Evolutionary conservation across 306 rosid genomes (phyloP).

Genomic region (Acmispon strigosus): DNA sequence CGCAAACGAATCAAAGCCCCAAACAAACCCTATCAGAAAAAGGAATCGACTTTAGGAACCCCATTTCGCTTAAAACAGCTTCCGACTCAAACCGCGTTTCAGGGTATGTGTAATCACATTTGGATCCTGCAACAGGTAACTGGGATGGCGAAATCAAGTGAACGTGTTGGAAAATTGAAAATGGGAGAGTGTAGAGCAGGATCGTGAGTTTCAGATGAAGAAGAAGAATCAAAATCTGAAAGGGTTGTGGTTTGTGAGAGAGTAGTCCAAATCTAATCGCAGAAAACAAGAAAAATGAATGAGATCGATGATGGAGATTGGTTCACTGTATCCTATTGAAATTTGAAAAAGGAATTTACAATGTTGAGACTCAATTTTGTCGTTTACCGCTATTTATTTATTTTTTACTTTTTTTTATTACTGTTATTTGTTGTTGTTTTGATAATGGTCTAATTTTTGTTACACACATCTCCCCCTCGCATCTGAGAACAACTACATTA

Average conservation of each 20-base stretch:
- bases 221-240: background rate
- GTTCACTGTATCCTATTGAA: too few species aligned
- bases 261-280: background rate
- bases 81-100: background rate
- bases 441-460: background rate
- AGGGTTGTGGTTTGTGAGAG: background rate
- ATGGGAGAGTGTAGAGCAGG: background rate
- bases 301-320: background rate
- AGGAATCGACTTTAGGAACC: too few species aligned
- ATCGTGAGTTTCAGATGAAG: background rate
- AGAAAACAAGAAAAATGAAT: background rate
- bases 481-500: too few species aligned
- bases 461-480: too few species aligned
- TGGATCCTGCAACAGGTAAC: background rate
- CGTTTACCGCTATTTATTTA: background rate
- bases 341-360: background rate
- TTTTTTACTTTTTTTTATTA: too few species aligned
- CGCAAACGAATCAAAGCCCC: too few species aligned
- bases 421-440: background rate
- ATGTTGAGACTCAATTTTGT: background rate
- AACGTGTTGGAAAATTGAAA: background rate
- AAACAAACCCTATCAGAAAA: too few species aligned
- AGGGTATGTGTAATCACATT: background rate
- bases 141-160: background rate
- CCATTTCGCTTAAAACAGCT: background rate